phyloP scores from a whole-genome alignment of 2,329 filamentous ascomycete species.

The Penicillium hesseltinei region DNA sequence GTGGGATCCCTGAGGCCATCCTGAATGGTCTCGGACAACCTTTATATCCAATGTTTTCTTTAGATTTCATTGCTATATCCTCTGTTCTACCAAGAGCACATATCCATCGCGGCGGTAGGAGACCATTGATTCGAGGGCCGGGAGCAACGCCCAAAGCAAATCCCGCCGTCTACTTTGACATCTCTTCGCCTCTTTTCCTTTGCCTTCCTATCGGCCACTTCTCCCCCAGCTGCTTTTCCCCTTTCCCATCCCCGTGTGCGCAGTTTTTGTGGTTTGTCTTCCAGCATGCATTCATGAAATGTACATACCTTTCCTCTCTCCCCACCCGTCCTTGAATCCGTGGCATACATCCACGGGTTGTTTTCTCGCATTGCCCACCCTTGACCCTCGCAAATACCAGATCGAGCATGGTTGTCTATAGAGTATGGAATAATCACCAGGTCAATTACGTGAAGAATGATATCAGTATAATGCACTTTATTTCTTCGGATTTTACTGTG shows the following conservation, averaged over 20 bases:
- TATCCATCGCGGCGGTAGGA: neutral
- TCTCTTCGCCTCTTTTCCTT: neutral
- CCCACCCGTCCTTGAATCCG: conserved; percentile 12
- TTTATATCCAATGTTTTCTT: neutral
- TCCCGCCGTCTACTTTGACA: neutral
- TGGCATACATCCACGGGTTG: conserved; percentile 12
- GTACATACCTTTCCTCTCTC: conserved; percentile 30
- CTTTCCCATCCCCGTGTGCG: conserved; percentile 12
- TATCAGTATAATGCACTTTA: conserved; percentile 25
- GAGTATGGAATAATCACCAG: conserved; percentile 32
- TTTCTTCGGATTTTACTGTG: neutral
- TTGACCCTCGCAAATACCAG: conserved; percentile 28
- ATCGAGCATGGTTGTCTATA: conserved; percentile 31
- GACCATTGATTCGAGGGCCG: neutral
- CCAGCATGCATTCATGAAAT: conserved; percentile 32
- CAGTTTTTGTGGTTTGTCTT: conserved; percentile 22
- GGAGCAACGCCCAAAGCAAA: neutral
- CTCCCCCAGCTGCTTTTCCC: conserved; percentile 7
- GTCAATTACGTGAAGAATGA: conserved; percentile 28
- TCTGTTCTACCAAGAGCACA: neutral
- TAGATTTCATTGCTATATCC: neutral
- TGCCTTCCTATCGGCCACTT: conserved; percentile 11
- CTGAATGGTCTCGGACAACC: neutral
- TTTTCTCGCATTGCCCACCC: conserved; percentile 19
- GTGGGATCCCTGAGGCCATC: neutral